These are phyloP conservation scores for Pterulicium gracile DNA, from an alignment of 1,284 basidiomycete genomes.

Conservation along the genomic window DNA sequence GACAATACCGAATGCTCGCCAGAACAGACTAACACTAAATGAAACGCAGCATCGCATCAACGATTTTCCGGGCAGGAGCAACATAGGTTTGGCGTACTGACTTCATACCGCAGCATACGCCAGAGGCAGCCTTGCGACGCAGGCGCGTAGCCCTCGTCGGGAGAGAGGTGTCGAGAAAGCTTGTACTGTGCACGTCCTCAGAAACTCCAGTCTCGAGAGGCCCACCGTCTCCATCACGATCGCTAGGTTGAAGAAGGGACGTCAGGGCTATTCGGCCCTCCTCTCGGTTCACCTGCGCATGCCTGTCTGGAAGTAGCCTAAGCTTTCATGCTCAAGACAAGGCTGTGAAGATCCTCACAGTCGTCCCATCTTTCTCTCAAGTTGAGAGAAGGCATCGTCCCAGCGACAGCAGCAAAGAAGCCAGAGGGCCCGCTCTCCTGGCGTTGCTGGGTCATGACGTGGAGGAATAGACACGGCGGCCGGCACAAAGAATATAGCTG, in stretches of 20 bases:
- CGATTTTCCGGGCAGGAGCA: conserved; percentile 4
- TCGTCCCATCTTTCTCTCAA: conserved; percentile 36
- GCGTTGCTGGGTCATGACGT: conserved; percentile 6
- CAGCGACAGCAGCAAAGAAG: conserved; percentile 34
- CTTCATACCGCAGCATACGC: conserved; percentile 44
- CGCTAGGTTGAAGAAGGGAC: too few relatives aligned
- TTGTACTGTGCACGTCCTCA: neutral
- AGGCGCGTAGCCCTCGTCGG: conserved; percentile 19
- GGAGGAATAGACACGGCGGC: neutral
- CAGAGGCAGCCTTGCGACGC: conserved; percentile 28
- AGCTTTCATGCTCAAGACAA: neutral
- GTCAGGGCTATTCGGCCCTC: neutral
- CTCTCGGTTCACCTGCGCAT: neutral
- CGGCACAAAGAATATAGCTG: too few relatives aligned
- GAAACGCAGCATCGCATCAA: too few relatives aligned
- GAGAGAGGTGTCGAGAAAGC: conserved; percentile 29
- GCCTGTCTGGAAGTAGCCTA: conserved; percentile 1
- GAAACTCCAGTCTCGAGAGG: too few relatives aligned
- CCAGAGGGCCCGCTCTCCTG: conserved; percentile 8
- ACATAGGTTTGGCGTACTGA: conserved; percentile 22
- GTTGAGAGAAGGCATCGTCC: conserved; percentile 36
- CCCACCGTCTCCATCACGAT: neutral
- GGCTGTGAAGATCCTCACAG: conserved; percentile 24
- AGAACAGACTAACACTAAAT: conserved; percentile 39
- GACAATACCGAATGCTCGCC: conserved; percentile 45